Base-by-base conservation (phyloP, 2,329 filamentous ascomycete genomes). In the Furcasterigmium sp. region DNA sequence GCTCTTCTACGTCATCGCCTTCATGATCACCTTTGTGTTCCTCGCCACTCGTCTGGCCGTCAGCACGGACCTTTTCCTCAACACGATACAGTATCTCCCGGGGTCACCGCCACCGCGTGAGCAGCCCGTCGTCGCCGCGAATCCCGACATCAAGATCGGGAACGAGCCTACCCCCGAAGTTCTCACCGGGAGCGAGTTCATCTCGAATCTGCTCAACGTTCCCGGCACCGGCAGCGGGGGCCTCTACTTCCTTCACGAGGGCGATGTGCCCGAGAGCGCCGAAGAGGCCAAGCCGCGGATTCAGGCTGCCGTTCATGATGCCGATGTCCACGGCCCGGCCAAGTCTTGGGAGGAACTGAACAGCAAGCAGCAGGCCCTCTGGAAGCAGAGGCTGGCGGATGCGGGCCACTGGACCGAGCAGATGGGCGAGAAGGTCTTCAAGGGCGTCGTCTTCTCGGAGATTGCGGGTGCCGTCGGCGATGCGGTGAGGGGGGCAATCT, bases 331-430 rank as follows among this genome's bases (percentile, higher is more conserved):
- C 47, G 72, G 68, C 2, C 60, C 68, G 1, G 82, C 79, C 13
- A 80, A 73, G 61, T 68, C 73, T 43, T 94, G 87, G 87, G 81
- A 89, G 45, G 79, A 90, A 46, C 64, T 95, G 36, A 69, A 70
- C 6, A 68, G 74, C 11, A 64, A 76, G 42, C 78, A 91, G 61
- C 78, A 78, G 59, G 65, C 70, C 41, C 67, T 70, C 15, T 94
- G 89, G 89, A 88, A 81, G 65, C 63, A 76, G 51, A 78, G 75
- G 56, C 71, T 94, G 28, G 70, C 71, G 43, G 73, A 82, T 43
- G 82, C 86, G 1, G 88, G 88, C 0, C 79, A 89, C 50, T 94
- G 87, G 88, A 78, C 78, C n/a, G 81, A 84, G 57, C 73, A 79
- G 29, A 86, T 91, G 71, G 86, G 87, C 3, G 87, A 91, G 68